Conservation (phyloP, 139 green algal species). For the Closterium sp. region DNA sequence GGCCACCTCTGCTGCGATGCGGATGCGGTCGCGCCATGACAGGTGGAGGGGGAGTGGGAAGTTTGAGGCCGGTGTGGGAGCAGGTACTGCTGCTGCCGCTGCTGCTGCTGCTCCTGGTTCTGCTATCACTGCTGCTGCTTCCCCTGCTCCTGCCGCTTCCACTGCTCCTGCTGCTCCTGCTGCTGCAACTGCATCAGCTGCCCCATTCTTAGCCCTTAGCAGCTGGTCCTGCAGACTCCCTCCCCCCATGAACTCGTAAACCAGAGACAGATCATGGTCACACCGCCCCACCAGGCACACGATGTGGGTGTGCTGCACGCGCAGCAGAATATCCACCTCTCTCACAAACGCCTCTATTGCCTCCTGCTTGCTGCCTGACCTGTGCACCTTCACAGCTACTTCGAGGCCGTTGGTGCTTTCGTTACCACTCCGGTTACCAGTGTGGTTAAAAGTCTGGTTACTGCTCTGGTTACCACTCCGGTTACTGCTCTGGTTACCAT, state of each 20-base stretch:
- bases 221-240: neutral
- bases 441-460: neutral
- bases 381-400: neutral
- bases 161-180: neutral
- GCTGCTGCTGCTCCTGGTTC: neutral
- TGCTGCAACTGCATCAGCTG: neutral
- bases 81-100: neutral
- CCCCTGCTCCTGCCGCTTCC: neutral
- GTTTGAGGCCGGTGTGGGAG: neutral
- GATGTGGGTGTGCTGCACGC: neutral
- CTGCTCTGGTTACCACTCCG: too few relatives aligned
- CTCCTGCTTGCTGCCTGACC: neutral
- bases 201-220: neutral
- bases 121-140: neutral
- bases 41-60: slow-evolving; percentile 21
- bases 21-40: slow-evolving; percentile 55
- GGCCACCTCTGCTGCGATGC: slow-evolving; percentile 57
- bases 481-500: neutral
- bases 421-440: neutral
- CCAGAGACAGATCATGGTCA: neutral
- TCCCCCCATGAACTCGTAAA: neutral
- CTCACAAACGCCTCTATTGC: neutral
- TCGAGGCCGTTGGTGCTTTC: neutral
- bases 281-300: neutral
- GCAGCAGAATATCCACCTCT: neutral